Evolutionary conservation across 176 grass and related monocot genomes (phyloP).

Genomic region (Carex pumila): DNA sequence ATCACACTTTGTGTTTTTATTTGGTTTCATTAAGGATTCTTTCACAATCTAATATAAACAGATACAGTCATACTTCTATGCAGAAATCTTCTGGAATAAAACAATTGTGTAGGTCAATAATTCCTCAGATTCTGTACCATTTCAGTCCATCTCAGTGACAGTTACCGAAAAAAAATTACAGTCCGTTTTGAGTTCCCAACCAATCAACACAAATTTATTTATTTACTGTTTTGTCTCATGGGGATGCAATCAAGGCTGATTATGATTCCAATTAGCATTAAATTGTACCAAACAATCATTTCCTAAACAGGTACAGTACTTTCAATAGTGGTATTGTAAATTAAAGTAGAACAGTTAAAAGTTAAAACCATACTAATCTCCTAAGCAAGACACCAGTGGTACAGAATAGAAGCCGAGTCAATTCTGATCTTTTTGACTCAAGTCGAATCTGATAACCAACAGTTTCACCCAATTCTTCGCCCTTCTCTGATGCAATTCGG

Average conservation of each 20-base stretch:
- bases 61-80: neutral
- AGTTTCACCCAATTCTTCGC: slow-evolving; percentile 79
- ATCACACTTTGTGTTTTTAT: neutral
- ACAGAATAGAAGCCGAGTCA: slow-evolving; percentile 83
- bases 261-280: neutral
- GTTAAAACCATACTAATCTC: slow-evolving; percentile 52
- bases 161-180: neutral
- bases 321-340: neutral
- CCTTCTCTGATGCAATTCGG: slow-evolving; percentile 80
- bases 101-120: neutral
- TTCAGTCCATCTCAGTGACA: neutral
- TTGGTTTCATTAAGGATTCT: neutral
- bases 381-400: slow-evolving; percentile 93
- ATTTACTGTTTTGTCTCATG: neutral
- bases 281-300: neutral
- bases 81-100: neutral
- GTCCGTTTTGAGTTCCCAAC: neutral
- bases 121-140: neutral
- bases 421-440: slow-evolving; percentile 72
- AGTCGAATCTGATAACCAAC: slow-evolving; percentile 92
- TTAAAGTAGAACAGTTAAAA: neutral
- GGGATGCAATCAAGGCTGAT: neutral
- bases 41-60: neutral
- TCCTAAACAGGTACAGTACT: neutral
- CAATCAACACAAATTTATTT: neutral